Base-by-base conservation (phyloP, 2,329 filamentous ascomycete genomes). In the Periconia sp. region DNA sequence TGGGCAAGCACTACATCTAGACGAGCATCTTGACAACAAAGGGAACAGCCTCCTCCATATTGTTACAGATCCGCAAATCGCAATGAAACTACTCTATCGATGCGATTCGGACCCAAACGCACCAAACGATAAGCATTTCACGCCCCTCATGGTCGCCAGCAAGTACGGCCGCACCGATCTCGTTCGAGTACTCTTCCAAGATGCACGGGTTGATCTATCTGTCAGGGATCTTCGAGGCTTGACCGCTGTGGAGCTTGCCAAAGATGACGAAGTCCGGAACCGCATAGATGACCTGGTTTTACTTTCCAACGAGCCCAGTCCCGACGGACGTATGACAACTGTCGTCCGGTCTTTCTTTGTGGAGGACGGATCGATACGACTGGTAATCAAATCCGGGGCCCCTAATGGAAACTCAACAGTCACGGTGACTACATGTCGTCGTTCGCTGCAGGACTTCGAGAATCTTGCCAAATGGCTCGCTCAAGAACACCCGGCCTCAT, bases 41-140 rank as follows among this genome's bases (percentile, higher is more conserved):
- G 92, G 93, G 30, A 99, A 99, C 65, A 97, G 92, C 2, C 79
- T 99, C 27, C 78, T 99, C n/a, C 94, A 99, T 71, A 93, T 99
- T 63, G 88, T 97, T 64, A 95, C 93, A 62, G 91, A 97, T 66
- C 83, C 90, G 9, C 82, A 86, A 51, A 81, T 97, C 45, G 90
- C 91, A 1, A 70, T 86, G 50, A 84, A 85, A 55, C 88, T 97
- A 41, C 79, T 99, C 35, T 83, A 89, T 52, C 84, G 88, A 55
- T 96, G 92, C 74, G 94, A 99, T 62, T 89, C 92, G n/a, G 92
- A 99, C 68, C 90, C 93, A 51, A 99, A 99, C 74, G 92, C 93
- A 9, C 89, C 88, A 9, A 99, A 99, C 68, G 92, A 97, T 64
- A 96, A 91, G 76, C 88, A 85, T 45, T 97, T 99, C 69, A 99